phyloP scores from a whole-genome alignment of 1,284 basidiomycete species.

The Rhizoctonia solani region DNA sequence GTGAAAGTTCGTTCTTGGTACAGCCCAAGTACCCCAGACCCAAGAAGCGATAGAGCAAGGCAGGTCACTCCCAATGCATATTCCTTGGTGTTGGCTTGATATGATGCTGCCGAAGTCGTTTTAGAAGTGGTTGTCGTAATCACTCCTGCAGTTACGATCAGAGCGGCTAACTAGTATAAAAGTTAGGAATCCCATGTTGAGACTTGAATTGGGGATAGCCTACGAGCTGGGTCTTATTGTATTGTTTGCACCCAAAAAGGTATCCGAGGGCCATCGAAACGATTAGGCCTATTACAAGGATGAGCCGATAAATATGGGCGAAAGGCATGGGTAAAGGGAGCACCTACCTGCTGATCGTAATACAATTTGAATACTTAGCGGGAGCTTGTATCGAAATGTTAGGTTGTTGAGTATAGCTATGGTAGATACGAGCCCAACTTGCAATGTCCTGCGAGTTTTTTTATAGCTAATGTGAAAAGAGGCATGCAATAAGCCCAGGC shows the following conservation, averaged over 20 bases:
- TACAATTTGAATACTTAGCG: conserved; percentile 83
- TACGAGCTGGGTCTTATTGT: conserved; percentile 67
- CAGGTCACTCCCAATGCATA: conserved; percentile 75
- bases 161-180: conserved; percentile 61
- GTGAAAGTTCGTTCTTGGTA: conserved; percentile 82
- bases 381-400: conserved; percentile 80
- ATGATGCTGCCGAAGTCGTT: conserved; percentile 48
- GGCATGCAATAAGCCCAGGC: conserved; percentile 61
- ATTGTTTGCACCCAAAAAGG: conserved; percentile 60
- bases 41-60: conserved; percentile 69
- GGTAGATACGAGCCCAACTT: conserved; percentile 73
- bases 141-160: conserved; percentile 75
- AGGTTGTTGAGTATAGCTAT: conserved; percentile 82
- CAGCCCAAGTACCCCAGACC: conserved; percentile 75
- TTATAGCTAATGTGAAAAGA: conserved; percentile 71
- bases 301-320: neutral
- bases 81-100: conserved; percentile 46
- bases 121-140: conserved; percentile 73
- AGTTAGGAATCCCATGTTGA: conserved; percentile 12
- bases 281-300: conserved; percentile 52
- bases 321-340: conserved; percentile 23
- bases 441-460: conserved; percentile 71
- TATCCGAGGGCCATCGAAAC: conserved; percentile 71
- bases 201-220: conserved; percentile 39
- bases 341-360: conserved; percentile 80